Evolutionary conservation across 2,329 filamentous ascomycete genomes (phyloP).

Genomic region (Chaetomium sp.): DNA sequence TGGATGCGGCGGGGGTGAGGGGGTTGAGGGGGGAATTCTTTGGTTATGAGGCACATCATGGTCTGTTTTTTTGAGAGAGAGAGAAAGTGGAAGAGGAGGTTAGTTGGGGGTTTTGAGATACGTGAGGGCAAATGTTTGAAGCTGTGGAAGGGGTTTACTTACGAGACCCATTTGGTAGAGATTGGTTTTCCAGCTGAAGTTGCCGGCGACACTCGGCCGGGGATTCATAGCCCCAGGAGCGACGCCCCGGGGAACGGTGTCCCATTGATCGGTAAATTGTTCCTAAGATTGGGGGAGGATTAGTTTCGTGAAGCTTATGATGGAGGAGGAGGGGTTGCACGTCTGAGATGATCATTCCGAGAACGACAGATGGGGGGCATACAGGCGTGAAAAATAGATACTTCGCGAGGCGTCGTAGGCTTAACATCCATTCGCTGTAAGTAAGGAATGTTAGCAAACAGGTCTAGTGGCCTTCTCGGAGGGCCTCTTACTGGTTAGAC

Average conservation of each 20-base stretch:
- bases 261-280: constrained; percentile 11
- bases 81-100: background rate
- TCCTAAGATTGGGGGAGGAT: background rate
- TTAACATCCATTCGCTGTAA: background rate
- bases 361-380: background rate
- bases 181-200: constrained; percentile 7
- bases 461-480: background rate
- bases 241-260: background rate
- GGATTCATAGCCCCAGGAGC: background rate
- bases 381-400: background rate
- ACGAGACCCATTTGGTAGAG: constrained; percentile 9
- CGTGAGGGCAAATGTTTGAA: background rate
- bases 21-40: background rate
- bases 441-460: background rate
- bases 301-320: background rate
- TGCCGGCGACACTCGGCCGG: background rate
- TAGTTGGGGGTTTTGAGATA: background rate
- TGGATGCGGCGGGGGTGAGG: background rate
- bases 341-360: background rate
- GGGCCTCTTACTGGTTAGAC: background rate
- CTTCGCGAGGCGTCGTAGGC: background rate
- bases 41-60: constrained; percentile 1
- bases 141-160: background rate
- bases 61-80: background rate
- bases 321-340: background rate